Evolutionary conservation across 768 basidiomycete genomes (phyloP).

Genomic region (Cystofilobasidium macerans): DNA sequence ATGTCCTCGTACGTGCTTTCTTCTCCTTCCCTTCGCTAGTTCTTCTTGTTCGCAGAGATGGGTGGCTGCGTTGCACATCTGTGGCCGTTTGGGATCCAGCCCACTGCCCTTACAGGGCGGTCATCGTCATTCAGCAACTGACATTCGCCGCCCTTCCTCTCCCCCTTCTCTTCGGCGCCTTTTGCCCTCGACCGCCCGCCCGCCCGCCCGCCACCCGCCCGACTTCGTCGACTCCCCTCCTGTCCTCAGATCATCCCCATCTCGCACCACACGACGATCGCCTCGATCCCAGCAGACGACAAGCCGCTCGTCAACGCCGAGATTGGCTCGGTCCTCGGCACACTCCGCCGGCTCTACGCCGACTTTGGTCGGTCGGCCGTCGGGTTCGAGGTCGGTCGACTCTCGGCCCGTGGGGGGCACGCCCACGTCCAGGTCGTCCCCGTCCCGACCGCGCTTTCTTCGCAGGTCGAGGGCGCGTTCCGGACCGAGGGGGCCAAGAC

Average conservation of each 20-base stretch:
- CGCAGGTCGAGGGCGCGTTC: conserved; percentile 61
- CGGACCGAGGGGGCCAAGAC: conserved; percentile 52
- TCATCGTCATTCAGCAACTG: too few species aligned
- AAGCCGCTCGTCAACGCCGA: conserved; percentile 65
- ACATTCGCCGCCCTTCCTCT: too few species aligned
- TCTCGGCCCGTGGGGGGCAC: conserved; percentile 72
- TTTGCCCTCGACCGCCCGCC: too few species aligned
- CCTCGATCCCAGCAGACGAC: conserved; percentile 68
- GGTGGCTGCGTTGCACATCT: too few species aligned
- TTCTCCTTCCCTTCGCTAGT: neutral
- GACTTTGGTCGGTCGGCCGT: conserved; percentile 59
- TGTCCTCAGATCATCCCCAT: conserved; percentile 43
- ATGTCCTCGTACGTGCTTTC: conserved; percentile 72
- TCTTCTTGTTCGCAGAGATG: neutral
- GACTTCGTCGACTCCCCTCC: neutral
- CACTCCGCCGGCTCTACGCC: conserved; percentile 60
- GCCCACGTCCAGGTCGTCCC: conserved; percentile 77
- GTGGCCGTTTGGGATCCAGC: too few species aligned
- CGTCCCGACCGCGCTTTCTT: conserved; percentile 53
- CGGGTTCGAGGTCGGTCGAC: conserved; percentile 74
- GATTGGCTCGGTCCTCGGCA: conserved; percentile 67
- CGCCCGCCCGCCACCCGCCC: too few species aligned
- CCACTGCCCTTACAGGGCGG: too few species aligned
- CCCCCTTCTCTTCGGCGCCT: too few species aligned
- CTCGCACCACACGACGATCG: conserved; percentile 79